Evolutionary conservation across 2,329 filamentous ascomycete genomes (phyloP).

Genomic region (Cladosporium austrohemisphaericum): DNA sequence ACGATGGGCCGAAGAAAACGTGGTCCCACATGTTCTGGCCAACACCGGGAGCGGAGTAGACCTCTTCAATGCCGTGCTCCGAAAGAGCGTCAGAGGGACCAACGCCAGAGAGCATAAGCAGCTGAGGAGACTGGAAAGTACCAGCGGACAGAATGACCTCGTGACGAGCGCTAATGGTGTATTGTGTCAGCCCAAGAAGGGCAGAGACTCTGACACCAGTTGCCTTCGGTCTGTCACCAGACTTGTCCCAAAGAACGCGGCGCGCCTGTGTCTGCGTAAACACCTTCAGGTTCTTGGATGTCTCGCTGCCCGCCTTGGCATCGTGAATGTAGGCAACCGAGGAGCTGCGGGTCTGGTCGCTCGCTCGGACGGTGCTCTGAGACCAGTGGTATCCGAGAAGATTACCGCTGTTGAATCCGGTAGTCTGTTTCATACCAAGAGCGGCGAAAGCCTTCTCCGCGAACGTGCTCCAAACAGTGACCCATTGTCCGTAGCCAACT

Average conservation of each 20-base stretch:
- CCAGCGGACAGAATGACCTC: slow-evolving; percentile 46
- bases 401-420: slow-evolving; percentile 29
- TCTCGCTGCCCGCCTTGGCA: neutral
- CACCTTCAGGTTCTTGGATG: slow-evolving; percentile 25
- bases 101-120: slow-evolving; percentile 33
- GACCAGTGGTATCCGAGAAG: slow-evolving; percentile 23
- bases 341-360: slow-evolving; percentile 19
- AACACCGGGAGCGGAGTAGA: slow-evolving; percentile 28
- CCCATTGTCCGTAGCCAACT: slow-evolving; percentile 32
- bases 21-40: slow-evolving; percentile 29
- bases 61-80: slow-evolving; percentile 29
- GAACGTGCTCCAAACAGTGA: slow-evolving; percentile 29
- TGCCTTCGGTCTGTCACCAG: slow-evolving; percentile 20
- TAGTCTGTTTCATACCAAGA: slow-evolving; percentile 28
- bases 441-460: slow-evolving; percentile 23
- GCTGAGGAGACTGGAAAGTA: slow-evolving; percentile 41
- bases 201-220: slow-evolving; percentile 19
- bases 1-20: slow-evolving; percentile 36
- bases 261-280: slow-evolving; percentile 30
- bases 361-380: slow-evolving; percentile 18
- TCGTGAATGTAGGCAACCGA: slow-evolving; percentile 15
- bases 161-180: slow-evolving; percentile 31
- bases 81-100: slow-evolving; percentile 30
- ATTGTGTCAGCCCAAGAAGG: slow-evolving; percentile 18
- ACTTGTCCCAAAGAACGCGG: slow-evolving; percentile 4